phyloP scores from a whole-genome alignment of 1,284 basidiomycete genomes.

The Termitomyces sp. region DNA sequence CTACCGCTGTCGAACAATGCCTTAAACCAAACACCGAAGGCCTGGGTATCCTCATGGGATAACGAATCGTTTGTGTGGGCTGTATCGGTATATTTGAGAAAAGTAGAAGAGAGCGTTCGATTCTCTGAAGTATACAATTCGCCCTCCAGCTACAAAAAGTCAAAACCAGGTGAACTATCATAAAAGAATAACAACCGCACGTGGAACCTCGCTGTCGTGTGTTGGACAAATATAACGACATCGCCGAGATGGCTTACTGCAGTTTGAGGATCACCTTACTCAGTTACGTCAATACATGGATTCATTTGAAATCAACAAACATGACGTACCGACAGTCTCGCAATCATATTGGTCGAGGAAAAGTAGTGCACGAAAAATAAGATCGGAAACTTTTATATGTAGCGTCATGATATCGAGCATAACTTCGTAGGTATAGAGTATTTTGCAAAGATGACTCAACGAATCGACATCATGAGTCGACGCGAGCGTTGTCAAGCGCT shows the following conservation, averaged over 20 bases:
- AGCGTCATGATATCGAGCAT: constrained; percentile 66
- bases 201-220: constrained; percentile 56
- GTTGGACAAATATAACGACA: constrained; percentile 68
- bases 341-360: constrained; percentile 71
- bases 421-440: constrained; percentile 51
- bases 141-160: constrained; percentile 27
- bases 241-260: constrained; percentile 72
- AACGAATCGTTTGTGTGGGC: constrained; percentile 39
- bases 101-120: constrained; percentile 42
- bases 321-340: constrained; percentile 64
- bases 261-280: constrained; percentile 71
- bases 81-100: constrained; percentile 44
- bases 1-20: constrained; percentile 70
- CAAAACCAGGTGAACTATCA: not conserved
- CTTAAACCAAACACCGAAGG: constrained; percentile 64
- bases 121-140: constrained; percentile 36
- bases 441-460: constrained; percentile 59
- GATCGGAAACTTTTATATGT: constrained; percentile 57
- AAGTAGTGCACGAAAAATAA: constrained; percentile 56
- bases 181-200: constrained; percentile 26
- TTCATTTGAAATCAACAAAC: not conserved
- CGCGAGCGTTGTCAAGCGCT: constrained; percentile 53
- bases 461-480: constrained; percentile 57
- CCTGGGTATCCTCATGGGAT: constrained; percentile 41
- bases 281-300: constrained; percentile 2